Base-by-base conservation (phyloP, 257 asterid species). In the Forsythia viridissima region DNA sequence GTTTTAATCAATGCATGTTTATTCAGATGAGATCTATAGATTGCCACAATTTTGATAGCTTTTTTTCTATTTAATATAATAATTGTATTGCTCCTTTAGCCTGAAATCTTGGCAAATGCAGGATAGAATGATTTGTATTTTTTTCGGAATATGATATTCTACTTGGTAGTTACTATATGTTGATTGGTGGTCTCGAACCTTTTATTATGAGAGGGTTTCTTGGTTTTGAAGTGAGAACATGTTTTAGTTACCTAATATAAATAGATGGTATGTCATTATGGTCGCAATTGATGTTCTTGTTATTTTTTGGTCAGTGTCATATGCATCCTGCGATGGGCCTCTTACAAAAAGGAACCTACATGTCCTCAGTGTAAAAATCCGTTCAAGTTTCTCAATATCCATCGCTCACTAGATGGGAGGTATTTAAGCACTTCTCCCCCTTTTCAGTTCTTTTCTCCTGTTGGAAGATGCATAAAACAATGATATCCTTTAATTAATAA, bases 331-430 rank as follows among this genome's bases (percentile, higher is more conserved):
- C 90, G 92, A 9, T 95, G 99, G 98, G 97, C 97, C 67, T 82
- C 98, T 10, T 89, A 86, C 94, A 93, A 95, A 80, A 89, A 85
- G 63, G 90, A 93, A 70, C 89, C 94, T 15, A 88, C 92, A 13
- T 93, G 98, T 80, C 99, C 99, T 24, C 98, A 93, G 85, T 95
- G 99, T 80, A 95, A 93, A 79, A 79, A 82, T 72, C 96, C 92
- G 44, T 95, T 95, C 74, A 86, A 90, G 84, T 90, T 87, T 84
- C 98, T 95, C 42, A 77, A 88, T 75, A 65, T 95, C 84, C 97
- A 89, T 76, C 99, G 97, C 16, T 82, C 92, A n/a, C 97, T 95
- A 80, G 98, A 95, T 86, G 99, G 99, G 74, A 92, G 97, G 99
- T 93, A 89, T 42, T 78, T 37, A 46, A 44, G 61, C 69, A 51